Evolutionary conservation across 1,284 basidiomycete species (phyloP).

Genomic region (Phenoliferia sp.): DNA sequence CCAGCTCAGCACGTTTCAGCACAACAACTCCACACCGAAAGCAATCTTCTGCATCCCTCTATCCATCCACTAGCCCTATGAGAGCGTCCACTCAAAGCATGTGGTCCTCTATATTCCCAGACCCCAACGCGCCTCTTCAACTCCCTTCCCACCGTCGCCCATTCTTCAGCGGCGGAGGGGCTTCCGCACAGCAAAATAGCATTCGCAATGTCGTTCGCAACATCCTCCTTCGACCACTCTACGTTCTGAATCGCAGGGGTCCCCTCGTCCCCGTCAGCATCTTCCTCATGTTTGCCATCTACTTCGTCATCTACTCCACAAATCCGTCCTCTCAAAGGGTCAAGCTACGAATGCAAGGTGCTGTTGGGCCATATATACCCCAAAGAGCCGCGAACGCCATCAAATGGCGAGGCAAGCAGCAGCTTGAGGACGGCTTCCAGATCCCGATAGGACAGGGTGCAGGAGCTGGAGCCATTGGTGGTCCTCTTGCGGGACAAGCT

Average conservation of each 20-base stretch:
- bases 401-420: constrained; percentile 14
- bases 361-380: constrained; percentile 31
- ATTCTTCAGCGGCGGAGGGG: constrained; percentile 16
- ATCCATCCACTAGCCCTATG: too few relatives aligned
- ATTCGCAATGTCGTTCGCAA: constrained; percentile 13
- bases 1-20: too few relatives aligned
- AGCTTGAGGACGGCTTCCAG: background rate
- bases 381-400: constrained; percentile 30
- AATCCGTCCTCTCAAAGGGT: constrained; percentile 20
- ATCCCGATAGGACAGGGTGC: too few relatives aligned
- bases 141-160: constrained; percentile 5
- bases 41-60: too few relatives aligned
- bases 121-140: background rate
- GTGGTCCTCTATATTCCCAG: background rate
- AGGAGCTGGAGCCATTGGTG: too few relatives aligned
- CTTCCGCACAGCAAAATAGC: background rate
- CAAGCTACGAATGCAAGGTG: constrained; percentile 28
- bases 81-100: too few relatives aligned
- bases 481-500: too few relatives aligned
- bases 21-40: too few relatives aligned
- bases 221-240: constrained; percentile 29
- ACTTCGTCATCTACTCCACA: constrained; percentile 28
- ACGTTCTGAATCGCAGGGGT: constrained; percentile 26
- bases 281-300: constrained; percentile 16
- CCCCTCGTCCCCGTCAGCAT: constrained; percentile 26